phyloP scores from a whole-genome alignment of 2,329 filamentous ascomycete genomes.

The Aspergillus tamarii region DNA sequence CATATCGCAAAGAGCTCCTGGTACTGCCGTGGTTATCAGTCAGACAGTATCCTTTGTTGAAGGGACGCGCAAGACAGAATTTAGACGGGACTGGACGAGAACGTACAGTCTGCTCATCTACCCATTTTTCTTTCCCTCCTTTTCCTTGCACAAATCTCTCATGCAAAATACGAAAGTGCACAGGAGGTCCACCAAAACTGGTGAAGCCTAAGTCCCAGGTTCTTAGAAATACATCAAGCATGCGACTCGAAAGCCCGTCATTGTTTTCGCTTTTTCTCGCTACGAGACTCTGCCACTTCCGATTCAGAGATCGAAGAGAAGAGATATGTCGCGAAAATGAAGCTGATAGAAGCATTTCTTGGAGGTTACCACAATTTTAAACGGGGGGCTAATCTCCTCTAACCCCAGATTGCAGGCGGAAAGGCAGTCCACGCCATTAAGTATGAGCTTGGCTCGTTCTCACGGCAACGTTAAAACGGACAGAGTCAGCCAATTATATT shows the following conservation, averaged over 20 bases:
- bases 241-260: slow-evolving; percentile 23
- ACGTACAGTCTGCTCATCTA: slow-evolving; percentile 68
- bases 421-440: background rate
- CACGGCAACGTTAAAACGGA: background rate
- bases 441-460: background rate
- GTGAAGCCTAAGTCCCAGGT: slow-evolving; percentile 68
- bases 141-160: slow-evolving; percentile 60
- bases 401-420: background rate
- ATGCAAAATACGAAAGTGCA: slow-evolving; percentile 71
- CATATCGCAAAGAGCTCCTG: slow-evolving; percentile 72
- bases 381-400: background rate
- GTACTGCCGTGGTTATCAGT: slow-evolving; percentile 53
- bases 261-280: background rate
- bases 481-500: background rate
- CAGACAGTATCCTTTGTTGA: background rate
- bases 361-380: background rate
- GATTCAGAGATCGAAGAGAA: background rate
- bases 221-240: slow-evolving; percentile 39
- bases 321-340: background rate
- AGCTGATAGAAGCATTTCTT: background rate
- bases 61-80: too few relatives aligned
- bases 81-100: background rate
- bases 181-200: slow-evolving; percentile 68
- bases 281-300: background rate
- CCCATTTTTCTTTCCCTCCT: slow-evolving; percentile 58